phyloP scores from a whole-genome alignment of 2,329 filamentous ascomycete genomes.

The Ciborinia camelliae region DNA sequence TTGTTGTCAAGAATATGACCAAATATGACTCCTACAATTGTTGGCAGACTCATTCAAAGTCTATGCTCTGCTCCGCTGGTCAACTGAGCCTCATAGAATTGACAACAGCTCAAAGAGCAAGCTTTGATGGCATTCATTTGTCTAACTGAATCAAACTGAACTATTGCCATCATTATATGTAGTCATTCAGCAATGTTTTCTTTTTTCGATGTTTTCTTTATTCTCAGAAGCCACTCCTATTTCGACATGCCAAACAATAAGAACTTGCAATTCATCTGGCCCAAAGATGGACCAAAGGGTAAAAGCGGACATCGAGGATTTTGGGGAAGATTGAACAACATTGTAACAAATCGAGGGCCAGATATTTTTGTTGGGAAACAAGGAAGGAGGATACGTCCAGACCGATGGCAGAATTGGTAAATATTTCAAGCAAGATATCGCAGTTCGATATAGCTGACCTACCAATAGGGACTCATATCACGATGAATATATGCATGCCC shows the following conservation, averaged over 20 bases:
- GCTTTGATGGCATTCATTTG: not conserved
- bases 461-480: slow-evolving; percentile 35
- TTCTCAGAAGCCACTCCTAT: not conserved
- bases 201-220: not conserved
- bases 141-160: not conserved
- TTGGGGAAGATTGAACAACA: slow-evolving; percentile 37
- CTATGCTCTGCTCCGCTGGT: not conserved
- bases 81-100: not conserved
- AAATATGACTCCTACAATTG: slow-evolving; percentile 1
- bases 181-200: not conserved
- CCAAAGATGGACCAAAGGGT: slow-evolving; percentile 33
- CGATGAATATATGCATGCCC: slow-evolving; percentile 3
- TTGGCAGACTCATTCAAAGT: not conserved
- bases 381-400: slow-evolving; percentile 26
- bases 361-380: slow-evolving; percentile 41
- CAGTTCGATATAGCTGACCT: not conserved
- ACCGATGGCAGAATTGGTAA: slow-evolving; percentile 36
- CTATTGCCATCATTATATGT: not conserved
- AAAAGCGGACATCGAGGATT: slow-evolving; percentile 32
- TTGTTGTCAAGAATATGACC: not conserved
- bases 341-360: slow-evolving; percentile 41
- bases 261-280: slow-evolving; percentile 34
- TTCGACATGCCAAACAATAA: slow-evolving; percentile 12
- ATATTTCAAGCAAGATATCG: not conserved
- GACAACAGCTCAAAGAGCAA: not conserved